Evolutionary conservation across 805 yeast genomes (phyloP).

Genomic region (Wickerhamomyces strasburgensis): DNA sequence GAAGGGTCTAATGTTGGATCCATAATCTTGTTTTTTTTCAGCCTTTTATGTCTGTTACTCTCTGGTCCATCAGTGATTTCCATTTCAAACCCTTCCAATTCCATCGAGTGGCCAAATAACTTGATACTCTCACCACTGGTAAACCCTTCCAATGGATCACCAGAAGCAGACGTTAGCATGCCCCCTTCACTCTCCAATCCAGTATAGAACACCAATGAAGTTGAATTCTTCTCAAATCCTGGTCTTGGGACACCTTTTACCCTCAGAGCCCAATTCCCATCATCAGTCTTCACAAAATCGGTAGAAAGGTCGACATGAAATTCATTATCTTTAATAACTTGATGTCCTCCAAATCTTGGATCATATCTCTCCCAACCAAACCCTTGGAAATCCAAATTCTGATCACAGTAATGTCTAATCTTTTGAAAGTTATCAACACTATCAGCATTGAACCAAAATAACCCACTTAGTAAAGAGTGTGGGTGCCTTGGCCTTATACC

Average conservation of each 20-base stretch:
- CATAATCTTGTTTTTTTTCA: slow-evolving; percentile 25
- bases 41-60: slow-evolving; percentile 38
- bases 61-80: slow-evolving; percentile 52
- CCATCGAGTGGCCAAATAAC: slow-evolving; percentile 51
- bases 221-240: slow-evolving; percentile 42
- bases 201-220: slow-evolving; percentile 72
- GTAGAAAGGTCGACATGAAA: slow-evolving; percentile 59
- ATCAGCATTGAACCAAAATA: slow-evolving; percentile 83
- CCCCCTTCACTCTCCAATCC: slow-evolving; percentile 64
- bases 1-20: slow-evolving; percentile 50
- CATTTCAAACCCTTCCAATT: slow-evolving; percentile 63
- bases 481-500: slow-evolving; percentile 85
- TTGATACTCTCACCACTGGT: slow-evolving; percentile 32
- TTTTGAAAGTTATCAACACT: slow-evolving; percentile 45
- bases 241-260: slow-evolving; percentile 60
- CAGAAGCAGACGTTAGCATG: slow-evolving; percentile 36
- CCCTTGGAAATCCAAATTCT: slow-evolving; percentile 59
- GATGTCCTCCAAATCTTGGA: slow-evolving; percentile 82
- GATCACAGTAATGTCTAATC: slow-evolving; percentile 73
- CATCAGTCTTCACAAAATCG: slow-evolving; percentile 68
- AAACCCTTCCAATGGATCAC: slow-evolving; percentile 24
- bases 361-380: slow-evolving; percentile 90
- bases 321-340: slow-evolving; percentile 63
- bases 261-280: slow-evolving; percentile 78
- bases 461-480: slow-evolving; percentile 66